Evolutionary conservation across 768 basidiomycete genomes (phyloP).

Genomic region (Xanthoconium stramineum): DNA sequence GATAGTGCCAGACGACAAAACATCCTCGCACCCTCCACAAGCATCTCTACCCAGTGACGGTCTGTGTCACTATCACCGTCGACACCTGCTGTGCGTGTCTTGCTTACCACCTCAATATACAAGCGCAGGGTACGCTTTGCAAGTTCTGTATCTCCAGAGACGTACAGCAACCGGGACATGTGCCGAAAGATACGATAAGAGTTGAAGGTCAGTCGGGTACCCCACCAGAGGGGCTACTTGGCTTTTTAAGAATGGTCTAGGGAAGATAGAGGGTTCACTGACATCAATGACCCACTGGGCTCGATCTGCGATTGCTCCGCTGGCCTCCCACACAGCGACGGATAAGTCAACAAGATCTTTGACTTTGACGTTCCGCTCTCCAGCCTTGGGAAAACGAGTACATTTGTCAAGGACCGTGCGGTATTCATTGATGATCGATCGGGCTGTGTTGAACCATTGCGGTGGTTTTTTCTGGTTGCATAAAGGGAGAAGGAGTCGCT

Average conservation of each 20-base stretch:
- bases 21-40: conserved; percentile 77
- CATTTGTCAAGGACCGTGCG: conserved; percentile 62
- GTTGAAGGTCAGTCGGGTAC: conserved; percentile 91
- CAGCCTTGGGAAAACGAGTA: conserved; percentile 79
- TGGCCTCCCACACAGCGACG: conserved; percentile 78
- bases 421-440: conserved; percentile 68
- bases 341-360: conserved; percentile 82
- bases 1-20: conserved; percentile 53
- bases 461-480: conserved; percentile 34
- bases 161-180: conserved; percentile 70
- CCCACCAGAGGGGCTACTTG: conserved; percentile 84
- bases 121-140: conserved; percentile 74
- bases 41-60: conserved; percentile 68
- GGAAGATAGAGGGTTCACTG: conserved; percentile 29
- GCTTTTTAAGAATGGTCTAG: background rate
- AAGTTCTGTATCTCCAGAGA: conserved; percentile 55
- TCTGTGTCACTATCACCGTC: conserved; percentile 60
- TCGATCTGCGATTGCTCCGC: conserved; percentile 58
- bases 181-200: conserved; percentile 83
- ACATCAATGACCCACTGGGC: conserved; percentile 84
- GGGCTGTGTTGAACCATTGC: conserved; percentile 63
- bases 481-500: conserved; percentile 10
- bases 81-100: conserved; percentile 60
- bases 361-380: conserved; percentile 72
- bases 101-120: conserved; percentile 82